Base-by-base conservation (phyloP, 331 rosid species). In the Phaseolus coccineus region DNA sequence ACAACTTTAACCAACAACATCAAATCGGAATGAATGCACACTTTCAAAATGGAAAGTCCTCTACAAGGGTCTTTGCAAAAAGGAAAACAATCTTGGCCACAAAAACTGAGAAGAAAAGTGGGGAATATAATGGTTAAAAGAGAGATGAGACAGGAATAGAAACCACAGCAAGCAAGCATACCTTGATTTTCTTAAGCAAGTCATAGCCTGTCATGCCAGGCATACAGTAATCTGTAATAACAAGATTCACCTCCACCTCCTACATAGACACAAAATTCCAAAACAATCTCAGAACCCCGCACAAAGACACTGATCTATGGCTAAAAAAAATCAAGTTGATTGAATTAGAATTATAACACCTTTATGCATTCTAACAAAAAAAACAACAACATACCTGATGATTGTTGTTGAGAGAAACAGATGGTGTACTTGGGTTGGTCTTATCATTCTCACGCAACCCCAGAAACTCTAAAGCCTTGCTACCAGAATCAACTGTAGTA, bases 161-260 rank as follows among this genome's bases (percentile, higher is more conserved):
- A 87, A 73, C 30, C 75, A 72, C 75, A 42, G 66, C 71, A 62
- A 47, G 61, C 73, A 61, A 14, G 56, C 73, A 52, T 78, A 95
- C 99, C 94, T 95, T 95, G 84, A 95, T 93, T 85, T 89, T 95
- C 84, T 86, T 95, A 73, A 95, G 95, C 81, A 95, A 85, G 86
- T 95, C 99, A 89, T 90, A 95, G 84, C 99, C 97, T 74, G 98
- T 95, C 99, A 95, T 95, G 66, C 94, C 99, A 68, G 99, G 99
- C 99, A 95, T 95, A 77, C 99, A 93, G 85, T 95, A 95, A 63
- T 95, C 97, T 33, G 98, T 95, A 48, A 95, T 95, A 16, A 95
- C 85, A 83, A 95, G 97, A 83, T 95, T 95, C 87, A 92, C 97
- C 77, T 87, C 94, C 87, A 86, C 91, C 71, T 85, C 96, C 98